These are phyloP conservation scores for Hortiboletus campestris DNA, from an alignment of 768 basidiomycete genomes.

Conservation along the genomic window DNA sequence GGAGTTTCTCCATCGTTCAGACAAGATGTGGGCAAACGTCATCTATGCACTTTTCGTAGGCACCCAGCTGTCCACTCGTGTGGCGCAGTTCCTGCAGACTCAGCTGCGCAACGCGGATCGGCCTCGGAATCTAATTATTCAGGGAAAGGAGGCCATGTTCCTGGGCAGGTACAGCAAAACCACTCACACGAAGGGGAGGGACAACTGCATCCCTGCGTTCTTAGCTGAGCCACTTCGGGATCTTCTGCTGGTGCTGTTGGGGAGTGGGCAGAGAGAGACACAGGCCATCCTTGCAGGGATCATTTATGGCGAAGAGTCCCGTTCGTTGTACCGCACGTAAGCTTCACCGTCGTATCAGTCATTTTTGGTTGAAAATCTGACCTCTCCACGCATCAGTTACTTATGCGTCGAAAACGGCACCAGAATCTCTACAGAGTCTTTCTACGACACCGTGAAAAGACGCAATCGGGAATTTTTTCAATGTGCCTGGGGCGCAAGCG, in stretches of 20 bases:
- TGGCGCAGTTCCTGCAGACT: not conserved
- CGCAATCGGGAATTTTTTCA: not conserved
- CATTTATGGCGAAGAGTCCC: not conserved
- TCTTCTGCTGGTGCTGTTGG: not conserved
- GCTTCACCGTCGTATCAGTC: not conserved
- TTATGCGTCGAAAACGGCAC: not conserved
- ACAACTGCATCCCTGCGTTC: not conserved
- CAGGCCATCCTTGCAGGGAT: not conserved
- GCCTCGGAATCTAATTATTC: not conserved
- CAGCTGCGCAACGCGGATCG: not conserved
- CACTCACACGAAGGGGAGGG: not conserved
- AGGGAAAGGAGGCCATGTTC: not conserved
- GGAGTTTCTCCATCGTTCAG: not conserved
- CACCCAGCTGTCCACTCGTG: not conserved
- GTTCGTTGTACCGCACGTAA: not conserved
- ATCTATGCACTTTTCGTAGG: not conserved
- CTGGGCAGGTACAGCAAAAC: not conserved
- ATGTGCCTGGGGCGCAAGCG: slow-evolving; percentile 4
- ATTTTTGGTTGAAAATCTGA: not conserved
- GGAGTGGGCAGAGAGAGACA: not conserved
- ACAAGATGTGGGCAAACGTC: not conserved
- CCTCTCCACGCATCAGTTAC: not conserved
- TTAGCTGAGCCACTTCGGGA: not conserved
- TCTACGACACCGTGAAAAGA: not conserved
- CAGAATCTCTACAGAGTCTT: not conserved